Evolutionary conservation across 768 basidiomycete species (phyloP).

Genomic region (Termitomyces sp.): DNA sequence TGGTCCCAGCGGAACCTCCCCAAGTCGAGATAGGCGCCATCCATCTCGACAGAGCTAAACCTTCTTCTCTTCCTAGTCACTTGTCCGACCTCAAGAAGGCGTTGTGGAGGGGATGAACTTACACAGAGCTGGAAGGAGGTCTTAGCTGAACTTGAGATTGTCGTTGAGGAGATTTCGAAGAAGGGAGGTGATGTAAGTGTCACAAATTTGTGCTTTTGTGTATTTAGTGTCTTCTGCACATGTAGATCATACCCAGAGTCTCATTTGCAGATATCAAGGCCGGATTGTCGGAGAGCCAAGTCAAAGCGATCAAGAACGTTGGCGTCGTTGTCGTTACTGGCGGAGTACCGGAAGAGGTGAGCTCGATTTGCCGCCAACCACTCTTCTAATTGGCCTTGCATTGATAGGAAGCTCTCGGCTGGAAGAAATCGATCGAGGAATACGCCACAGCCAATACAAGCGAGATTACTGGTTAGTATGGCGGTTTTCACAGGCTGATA

Average conservation of each 20-base stretch:
- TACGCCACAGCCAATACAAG: slow-evolving; percentile 46
- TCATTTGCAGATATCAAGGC: slow-evolving; percentile 34
- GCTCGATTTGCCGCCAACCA: not conserved
- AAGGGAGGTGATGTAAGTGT: slow-evolving; percentile 40
- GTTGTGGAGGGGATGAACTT: slow-evolving; percentile 41
- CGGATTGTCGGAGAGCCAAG: slow-evolving; percentile 42
- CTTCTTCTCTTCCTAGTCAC: slow-evolving; percentile 38
- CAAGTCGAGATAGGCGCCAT: not conserved
- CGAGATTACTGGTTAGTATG: slow-evolving; percentile 38
- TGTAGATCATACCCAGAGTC: slow-evolving; percentile 48
- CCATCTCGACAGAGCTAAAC: not conserved
- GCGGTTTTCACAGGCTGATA: not conserved
- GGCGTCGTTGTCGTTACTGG: slow-evolving; percentile 56
- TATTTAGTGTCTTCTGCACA: not conserved
- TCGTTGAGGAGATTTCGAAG: slow-evolving; percentile 40
- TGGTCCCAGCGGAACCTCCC: not conserved
- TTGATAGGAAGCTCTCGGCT: slow-evolving; percentile 47
- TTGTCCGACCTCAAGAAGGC: slow-evolving; percentile 57
- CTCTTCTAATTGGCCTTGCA: not conserved
- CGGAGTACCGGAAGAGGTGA: slow-evolving; percentile 48
- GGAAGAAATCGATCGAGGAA: slow-evolving; percentile 49
- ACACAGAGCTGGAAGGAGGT: slow-evolving; percentile 51
- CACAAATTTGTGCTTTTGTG: not conserved
- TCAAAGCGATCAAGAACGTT: slow-evolving; percentile 36
- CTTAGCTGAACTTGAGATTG: slow-evolving; percentile 38